Percentiles rank a stretch among this genome's conserved stretches.
Evolutionary conservation across 208 protist genomes (phyloP).

Genomic region (Trypanosoma cruzi): DNA sequence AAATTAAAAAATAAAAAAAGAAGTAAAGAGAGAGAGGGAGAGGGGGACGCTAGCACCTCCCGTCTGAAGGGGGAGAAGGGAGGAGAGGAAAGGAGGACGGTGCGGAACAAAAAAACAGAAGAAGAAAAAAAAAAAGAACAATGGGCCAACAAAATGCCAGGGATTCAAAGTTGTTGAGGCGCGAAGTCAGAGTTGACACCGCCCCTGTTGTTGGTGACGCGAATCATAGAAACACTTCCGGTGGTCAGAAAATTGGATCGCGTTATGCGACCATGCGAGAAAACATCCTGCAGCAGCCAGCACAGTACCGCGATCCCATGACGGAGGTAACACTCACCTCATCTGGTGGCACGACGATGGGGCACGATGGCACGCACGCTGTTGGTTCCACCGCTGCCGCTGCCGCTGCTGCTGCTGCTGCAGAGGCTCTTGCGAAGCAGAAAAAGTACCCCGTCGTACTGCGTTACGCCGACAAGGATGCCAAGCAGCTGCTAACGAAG

Average conservation of each 20-base stretch:
- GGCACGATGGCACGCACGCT: slow-evolving; percentile 11
- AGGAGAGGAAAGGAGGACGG: background rate
- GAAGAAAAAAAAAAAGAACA: background rate
- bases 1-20: background rate
- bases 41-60: background rate
- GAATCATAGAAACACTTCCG: background rate
- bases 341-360: slow-evolving; percentile 5
- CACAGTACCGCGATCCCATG: slow-evolving; percentile 30
- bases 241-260: slow-evolving; percentile 20
- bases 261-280: slow-evolving; percentile 37
- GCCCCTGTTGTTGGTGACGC: background rate
- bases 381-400: too few relatives aligned
- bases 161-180: slow-evolving; percentile 41
- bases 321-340: slow-evolving; percentile 12
- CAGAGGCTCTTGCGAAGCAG: background rate
- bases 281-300: slow-evolving; percentile 20
- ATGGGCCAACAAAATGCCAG: slow-evolving; percentile 78
- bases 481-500: slow-evolving; percentile 40
- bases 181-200: slow-evolving; percentile 2
- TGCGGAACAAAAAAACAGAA: background rate
- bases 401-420: background rate
- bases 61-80: background rate
- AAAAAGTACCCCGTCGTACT: slow-evolving; percentile 72
- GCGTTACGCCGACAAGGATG: slow-evolving; percentile 77
- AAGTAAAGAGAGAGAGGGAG: background rate